Conservation (phyloP, 768 basidiomycete genomes). For the Holtermanniella nyarrowii region DNA sequence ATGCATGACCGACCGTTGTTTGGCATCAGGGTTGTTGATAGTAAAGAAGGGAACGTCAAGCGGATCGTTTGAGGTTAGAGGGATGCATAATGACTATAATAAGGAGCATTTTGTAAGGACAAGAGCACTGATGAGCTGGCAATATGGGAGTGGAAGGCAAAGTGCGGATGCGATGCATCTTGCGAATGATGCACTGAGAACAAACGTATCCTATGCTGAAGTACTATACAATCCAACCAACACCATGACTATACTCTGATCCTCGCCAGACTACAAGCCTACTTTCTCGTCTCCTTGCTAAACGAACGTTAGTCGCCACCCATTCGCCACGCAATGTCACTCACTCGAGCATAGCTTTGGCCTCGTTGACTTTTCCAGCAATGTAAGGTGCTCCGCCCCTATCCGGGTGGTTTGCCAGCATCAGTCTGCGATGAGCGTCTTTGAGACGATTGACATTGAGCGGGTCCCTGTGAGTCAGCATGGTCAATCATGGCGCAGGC, state of each 20-base stretch:
- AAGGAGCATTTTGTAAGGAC: neutral
- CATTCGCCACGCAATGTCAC: conserved; percentile 9
- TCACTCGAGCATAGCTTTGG: conserved; percentile 74
- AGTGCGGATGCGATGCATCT: neutral
- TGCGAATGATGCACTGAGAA: no score
- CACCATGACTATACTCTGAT: no score
- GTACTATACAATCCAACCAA: neutral
- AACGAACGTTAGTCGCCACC: no score
- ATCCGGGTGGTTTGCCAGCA: conserved; percentile 98
- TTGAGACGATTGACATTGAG: conserved; percentile 67
- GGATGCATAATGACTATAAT: neutral
- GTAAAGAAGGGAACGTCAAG: neutral
- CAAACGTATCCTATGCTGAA: neutral
- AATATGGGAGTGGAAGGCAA: no score
- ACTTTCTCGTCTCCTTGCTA: no score
- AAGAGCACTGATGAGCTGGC: no score
- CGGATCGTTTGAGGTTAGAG: no score
- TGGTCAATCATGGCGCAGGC: no score
- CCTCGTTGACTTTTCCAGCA: conserved; percentile 98
- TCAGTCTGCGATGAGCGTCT: conserved; percentile 91
- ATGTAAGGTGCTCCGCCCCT: conserved; percentile 96
- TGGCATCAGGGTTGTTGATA: neutral
- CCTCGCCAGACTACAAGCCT: no score
- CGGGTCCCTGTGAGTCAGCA: conserved; percentile 69
- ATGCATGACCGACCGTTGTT: neutral